Conservation (phyloP, 2,329 filamentous ascomycete species). For the Botryotinia convoluta region DNA sequence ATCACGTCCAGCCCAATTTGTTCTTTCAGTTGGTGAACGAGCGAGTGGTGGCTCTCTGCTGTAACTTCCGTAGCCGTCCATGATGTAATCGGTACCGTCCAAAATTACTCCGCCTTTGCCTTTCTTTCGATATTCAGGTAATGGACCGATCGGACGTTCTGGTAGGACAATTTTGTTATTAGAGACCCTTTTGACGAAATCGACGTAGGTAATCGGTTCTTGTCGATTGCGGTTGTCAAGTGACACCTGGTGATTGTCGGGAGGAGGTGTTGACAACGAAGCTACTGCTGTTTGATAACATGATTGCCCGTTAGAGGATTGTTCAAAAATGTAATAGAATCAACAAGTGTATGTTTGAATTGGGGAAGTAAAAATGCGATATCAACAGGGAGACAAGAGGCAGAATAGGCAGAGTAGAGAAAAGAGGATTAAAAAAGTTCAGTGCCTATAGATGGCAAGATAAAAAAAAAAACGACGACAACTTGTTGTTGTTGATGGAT, state of each 20-base stretch:
- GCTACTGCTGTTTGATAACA: conserved; percentile 40
- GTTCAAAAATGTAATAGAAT: conserved; percentile 32
- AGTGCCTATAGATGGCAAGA: conserved; percentile 30
- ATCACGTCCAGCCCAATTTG: conserved; percentile 38
- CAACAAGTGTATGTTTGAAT: conserved; percentile 24
- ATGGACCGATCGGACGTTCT: background rate
- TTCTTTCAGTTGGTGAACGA: conserved; percentile 38
- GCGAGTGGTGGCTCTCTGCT: conserved; percentile 36
- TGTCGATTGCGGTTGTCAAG: conserved; percentile 36
- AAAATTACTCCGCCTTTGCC: conserved; percentile 19
- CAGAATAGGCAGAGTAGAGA: conserved; percentile 20
- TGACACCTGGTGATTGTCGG: conserved; percentile 35
- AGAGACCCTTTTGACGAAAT: conserved; percentile 23
- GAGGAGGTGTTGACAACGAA: conserved; percentile 28
- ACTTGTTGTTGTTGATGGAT: conserved; percentile 22
- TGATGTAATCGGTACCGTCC: conserved; percentile 20
- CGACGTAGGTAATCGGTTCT: conserved; percentile 23
- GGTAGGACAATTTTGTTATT: conserved; percentile 25
- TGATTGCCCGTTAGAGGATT: conserved; percentile 41
- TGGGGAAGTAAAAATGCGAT: conserved; percentile 21
- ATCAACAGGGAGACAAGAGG: conserved; percentile 16
- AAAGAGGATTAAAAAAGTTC: conserved; percentile 29
- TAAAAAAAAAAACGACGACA: conserved; percentile 23
- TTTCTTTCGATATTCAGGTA: conserved; percentile 15
- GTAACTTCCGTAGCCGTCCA: conserved; percentile 36